phyloP scores from a whole-genome alignment of 768 basidiomycete genomes.

The Crepidotus variabilis region DNA sequence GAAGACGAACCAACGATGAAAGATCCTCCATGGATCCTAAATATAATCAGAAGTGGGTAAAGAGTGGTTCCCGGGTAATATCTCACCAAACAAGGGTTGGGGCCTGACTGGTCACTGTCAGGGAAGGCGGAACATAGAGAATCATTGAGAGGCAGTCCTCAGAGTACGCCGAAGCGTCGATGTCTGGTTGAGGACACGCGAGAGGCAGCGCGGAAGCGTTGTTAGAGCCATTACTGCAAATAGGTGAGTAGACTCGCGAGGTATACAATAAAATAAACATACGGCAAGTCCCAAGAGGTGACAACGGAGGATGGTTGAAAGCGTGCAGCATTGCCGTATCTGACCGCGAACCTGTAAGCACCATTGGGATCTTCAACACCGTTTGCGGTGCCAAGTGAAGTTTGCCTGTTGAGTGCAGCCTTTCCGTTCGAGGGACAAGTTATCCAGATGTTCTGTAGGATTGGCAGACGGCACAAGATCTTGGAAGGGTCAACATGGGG shows the following conservation, averaged over 20 bases:
- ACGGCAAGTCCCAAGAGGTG: constrained; percentile 63
- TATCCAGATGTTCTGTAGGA: constrained; percentile 28
- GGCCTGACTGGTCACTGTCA: constrained; percentile 26
- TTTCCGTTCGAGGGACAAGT: constrained; percentile 38
- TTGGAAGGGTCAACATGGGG: constrained; percentile 34
- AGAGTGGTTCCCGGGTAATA: not conserved
- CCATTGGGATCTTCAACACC: constrained; percentile 48
- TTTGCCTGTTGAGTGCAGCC: constrained; percentile 26
- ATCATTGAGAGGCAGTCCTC: constrained; percentile 86
- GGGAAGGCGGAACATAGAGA: constrained; percentile 59
- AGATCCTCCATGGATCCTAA: constrained; percentile 86
- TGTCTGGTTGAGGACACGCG: constrained; percentile 64
- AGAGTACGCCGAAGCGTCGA: constrained; percentile 44
- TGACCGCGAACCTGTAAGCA: constrained; percentile 57
- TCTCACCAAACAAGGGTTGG: constrained; percentile 62
- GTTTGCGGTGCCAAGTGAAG: constrained; percentile 52
- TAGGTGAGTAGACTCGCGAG: not conserved
- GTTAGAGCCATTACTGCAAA: constrained; percentile 42
- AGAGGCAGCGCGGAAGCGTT: constrained; percentile 57
- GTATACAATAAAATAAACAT: constrained; percentile 17
- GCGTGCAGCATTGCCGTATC: constrained; percentile 60
- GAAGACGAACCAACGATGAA: constrained; percentile 70
- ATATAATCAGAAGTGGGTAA: not conserved
- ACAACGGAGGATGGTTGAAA: constrained; percentile 57
- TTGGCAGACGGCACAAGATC: constrained; percentile 43